Conservation (phyloP, 768 basidiomycete genomes). For the Amanita rubescens region DNA sequence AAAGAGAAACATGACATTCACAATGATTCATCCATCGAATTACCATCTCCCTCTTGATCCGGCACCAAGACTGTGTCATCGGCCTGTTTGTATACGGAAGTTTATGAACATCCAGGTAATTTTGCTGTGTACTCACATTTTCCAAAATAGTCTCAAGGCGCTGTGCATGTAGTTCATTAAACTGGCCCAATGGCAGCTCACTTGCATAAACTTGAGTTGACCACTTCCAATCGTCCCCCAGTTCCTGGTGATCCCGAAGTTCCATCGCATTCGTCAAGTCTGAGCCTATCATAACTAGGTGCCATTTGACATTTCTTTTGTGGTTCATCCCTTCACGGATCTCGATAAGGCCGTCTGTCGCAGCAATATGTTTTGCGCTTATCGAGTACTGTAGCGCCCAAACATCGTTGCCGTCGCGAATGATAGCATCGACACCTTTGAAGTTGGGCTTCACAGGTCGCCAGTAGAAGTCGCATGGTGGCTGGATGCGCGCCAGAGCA, state of each 20-base stretch:
- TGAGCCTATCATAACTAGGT: constrained; percentile 6
- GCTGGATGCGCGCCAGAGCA: constrained; percentile 2
- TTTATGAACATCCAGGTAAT: neutral
- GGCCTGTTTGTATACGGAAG: neutral
- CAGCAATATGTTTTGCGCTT: neutral
- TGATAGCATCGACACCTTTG: constrained; percentile 6
- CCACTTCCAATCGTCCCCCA: constrained; percentile 1
- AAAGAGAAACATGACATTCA: constrained; percentile 23
- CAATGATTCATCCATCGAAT: neutral
- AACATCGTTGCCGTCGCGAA: neutral
- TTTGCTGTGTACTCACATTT: neutral
- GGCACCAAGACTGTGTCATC: neutral
- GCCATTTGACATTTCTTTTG: constrained; percentile 2
- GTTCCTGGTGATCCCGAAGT: constrained; percentile 3
- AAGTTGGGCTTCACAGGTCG: constrained; percentile 7
- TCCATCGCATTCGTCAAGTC: constrained; percentile 1
- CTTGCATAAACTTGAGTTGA: neutral
- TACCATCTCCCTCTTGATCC: neutral
- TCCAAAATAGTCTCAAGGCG: neutral
- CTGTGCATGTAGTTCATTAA: neutral
- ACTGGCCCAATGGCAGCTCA: constrained; percentile 3
- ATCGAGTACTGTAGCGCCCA: constrained; percentile 6
- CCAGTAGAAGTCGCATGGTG: constrained; percentile 4
- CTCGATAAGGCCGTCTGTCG: constrained; percentile 1
- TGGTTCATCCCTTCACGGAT: constrained; percentile 6